Base-by-base conservation (phyloP, 2,329 filamentous ascomycete species). In the Calonectria honghensis region DNA sequence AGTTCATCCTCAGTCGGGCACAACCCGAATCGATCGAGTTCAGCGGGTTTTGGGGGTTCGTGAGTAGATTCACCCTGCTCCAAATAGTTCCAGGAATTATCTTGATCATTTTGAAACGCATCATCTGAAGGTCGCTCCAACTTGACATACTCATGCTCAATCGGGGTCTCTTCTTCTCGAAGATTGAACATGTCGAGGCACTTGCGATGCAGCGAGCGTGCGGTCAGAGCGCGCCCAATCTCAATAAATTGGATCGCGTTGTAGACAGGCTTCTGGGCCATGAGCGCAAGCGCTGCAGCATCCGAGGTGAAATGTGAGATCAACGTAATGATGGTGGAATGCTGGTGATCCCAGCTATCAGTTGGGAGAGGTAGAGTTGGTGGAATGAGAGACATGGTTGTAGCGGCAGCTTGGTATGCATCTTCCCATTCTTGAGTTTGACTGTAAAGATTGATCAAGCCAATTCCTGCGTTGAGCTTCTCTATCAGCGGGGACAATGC, bases 51-150 rank as follows among this genome's bases (percentile, higher is more conserved):
- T 45, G 41, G 18, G 9, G 18, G 9, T 45, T 45, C 41, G 18
- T 10, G 16, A 45, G 6, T 1, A 1, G 16, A 9, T 45, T 45
- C 41, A 20, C 20, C 41, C 41, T 18, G 18, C 5, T 45, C 7
- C 39, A 41, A 18, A 41, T 0, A 7, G 1, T 14, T 10, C 6
- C 10, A 2, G 9, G 6, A 20, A n/a, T n/a, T 9, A 1, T 2
- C 18, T n/a, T n/a, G 6, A n/a, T 45, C 18, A 7, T n/a, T 10
- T 45, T n/a, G 41, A 10, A 45, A n/a, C 2, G 0, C 18, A n/a
- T 18, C 18, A 10, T 10, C 6, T 18, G 18, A 6, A 18, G 41
- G 18, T 6, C 6, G 4, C 9, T 45, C 41, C 41, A 45, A n/a
- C 7, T 45, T n/a, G 41, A 45, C 41, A 3, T 45, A 45, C 7